Evolutionary conservation across 768 basidiomycete genomes (phyloP).

Genomic region (Lactarius sp.): DNA sequence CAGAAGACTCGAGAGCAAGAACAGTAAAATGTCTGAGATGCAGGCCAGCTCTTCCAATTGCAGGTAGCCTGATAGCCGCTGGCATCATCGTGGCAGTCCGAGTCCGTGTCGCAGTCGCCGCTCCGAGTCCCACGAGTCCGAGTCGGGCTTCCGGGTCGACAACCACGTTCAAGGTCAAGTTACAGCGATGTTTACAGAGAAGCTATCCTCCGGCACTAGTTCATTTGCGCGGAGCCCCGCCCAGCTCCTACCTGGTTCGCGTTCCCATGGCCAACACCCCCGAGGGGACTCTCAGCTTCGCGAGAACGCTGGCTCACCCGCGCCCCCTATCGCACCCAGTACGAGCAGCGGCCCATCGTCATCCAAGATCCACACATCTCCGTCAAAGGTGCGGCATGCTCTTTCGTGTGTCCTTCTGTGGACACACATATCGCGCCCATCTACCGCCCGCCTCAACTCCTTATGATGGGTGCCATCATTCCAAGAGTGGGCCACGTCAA

Average conservation of each 20-base stretch:
- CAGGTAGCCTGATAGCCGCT: neutral
- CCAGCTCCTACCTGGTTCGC: constrained; percentile 23
- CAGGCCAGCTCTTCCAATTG: too few species aligned
- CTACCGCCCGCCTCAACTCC: neutral
- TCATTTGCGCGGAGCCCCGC: constrained; percentile 20
- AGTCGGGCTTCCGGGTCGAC: neutral
- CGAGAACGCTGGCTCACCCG: constrained; percentile 27
- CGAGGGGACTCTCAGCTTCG: constrained; percentile 26
- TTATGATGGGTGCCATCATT: neutral
- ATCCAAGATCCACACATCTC: constrained; percentile 31
- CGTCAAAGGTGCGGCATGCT: constrained; percentile 13
- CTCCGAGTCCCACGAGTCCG: too few species aligned
- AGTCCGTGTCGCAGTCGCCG: too few species aligned
- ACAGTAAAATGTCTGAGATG: constrained; percentile 46
- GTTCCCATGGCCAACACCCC: constrained; percentile 26
- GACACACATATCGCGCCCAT: neutral
- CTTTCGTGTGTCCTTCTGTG: neutral
- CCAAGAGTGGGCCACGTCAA: neutral
- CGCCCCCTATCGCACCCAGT: constrained; percentile 27
- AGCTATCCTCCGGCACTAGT: constrained; percentile 21
- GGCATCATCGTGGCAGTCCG: too few species aligned
- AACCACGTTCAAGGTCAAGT: constrained; percentile 2
- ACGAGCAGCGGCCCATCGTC: constrained; percentile 28
- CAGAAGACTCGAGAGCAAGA: constrained; percentile 79
- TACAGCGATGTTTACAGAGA: constrained; percentile 29